phyloP scores from a whole-genome alignment of 805 yeast genomes.

The Wickerhamiella azymoides region DNA sequence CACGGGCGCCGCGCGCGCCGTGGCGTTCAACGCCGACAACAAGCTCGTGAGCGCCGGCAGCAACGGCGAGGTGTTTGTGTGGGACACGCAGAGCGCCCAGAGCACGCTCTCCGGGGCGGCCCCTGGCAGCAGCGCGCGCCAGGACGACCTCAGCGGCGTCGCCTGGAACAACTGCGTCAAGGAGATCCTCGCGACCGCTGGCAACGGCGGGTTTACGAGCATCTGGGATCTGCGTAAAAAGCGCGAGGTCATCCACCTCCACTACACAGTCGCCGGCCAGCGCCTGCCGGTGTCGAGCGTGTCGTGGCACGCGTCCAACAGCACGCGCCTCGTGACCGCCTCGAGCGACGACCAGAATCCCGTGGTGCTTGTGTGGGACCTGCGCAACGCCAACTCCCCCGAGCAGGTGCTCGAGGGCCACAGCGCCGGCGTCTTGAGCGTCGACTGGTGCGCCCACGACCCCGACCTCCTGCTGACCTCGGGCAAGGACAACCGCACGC shows the following conservation, averaged over 20 bases:
- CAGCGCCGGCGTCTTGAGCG: slow-evolving; percentile 70
- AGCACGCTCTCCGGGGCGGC: slow-evolving; percentile 32
- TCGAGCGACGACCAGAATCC: slow-evolving; percentile 63
- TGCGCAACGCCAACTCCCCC: slow-evolving; percentile 88
- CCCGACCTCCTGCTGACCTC: slow-evolving; percentile 67
- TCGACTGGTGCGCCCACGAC: slow-evolving; percentile 90
- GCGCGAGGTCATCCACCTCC: slow-evolving; percentile 76
- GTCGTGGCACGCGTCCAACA: slow-evolving; percentile 87
- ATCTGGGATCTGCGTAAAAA: slow-evolving; percentile 87
- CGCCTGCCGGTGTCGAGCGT: slow-evolving; percentile 67
- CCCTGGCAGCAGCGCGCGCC: slow-evolving; percentile 66
- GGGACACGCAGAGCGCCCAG: slow-evolving; percentile 75
- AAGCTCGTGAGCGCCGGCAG: slow-evolving; percentile 77
- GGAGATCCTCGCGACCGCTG: slow-evolving; percentile 84
- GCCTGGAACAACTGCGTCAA: slow-evolving; percentile 79
- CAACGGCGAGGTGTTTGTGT: slow-evolving; percentile 76
- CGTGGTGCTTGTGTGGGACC: slow-evolving; percentile 78
- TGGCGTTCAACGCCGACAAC: slow-evolving; percentile 63
- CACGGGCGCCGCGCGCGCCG: slow-evolving; percentile 49
- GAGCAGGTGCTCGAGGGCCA: slow-evolving; percentile 65
- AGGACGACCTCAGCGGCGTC: slow-evolving; percentile 65
- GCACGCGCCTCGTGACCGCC: slow-evolving; percentile 80
- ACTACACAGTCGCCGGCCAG: slow-evolving; percentile 35
- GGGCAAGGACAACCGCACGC: slow-evolving; percentile 80
- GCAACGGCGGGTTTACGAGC: slow-evolving; percentile 72